phyloP scores from a whole-genome alignment of 2,329 filamentous ascomycete genomes.

The Stagonosporopsis rhizophila region DNA sequence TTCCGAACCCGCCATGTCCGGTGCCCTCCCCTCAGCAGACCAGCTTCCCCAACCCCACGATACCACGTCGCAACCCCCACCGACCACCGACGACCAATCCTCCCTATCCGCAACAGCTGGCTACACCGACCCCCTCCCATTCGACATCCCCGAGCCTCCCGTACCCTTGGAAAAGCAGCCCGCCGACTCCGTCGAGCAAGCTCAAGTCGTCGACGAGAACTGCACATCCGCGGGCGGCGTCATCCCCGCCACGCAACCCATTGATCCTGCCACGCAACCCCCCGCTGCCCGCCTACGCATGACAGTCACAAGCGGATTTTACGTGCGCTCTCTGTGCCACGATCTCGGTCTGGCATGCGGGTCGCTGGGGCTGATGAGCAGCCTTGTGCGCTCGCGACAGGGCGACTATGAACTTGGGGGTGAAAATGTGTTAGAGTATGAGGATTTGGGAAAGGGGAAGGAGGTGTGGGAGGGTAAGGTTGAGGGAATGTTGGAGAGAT shows the following conservation, averaged over 20 bases:
- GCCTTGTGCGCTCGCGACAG: constrained; percentile 81
- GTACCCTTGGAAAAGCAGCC: constrained; percentile 17
- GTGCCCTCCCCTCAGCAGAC: constrained; percentile 33
- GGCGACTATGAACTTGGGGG: constrained; percentile 75
- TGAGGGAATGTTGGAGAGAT: constrained; percentile 61
- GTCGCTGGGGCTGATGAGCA: constrained; percentile 85
- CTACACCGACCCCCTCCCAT: neutral
- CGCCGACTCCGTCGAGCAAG: constrained; percentile 6
- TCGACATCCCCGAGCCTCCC: constrained; percentile 12
- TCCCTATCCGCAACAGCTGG: neutral
- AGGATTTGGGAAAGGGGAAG: constrained; percentile 77
- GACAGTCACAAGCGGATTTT: constrained; percentile 95
- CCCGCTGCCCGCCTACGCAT: constrained; percentile 84
- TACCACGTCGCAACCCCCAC: neutral
- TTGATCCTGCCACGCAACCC: constrained; percentile 34
- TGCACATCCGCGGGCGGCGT: neutral
- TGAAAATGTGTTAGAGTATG: constrained; percentile 78
- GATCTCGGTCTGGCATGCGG: constrained; percentile 84
- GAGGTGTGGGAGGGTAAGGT: constrained; percentile 83
- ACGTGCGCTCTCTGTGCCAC: constrained; percentile 91
- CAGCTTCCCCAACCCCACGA: constrained; percentile 2
- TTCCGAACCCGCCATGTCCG: constrained; percentile 43
- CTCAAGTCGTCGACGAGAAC: neutral
- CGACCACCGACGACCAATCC: neutral
- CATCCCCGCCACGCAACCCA: constrained; percentile 1